These are phyloP conservation scores for Camptophora hylomeconis DNA, from an alignment of 2,329 filamentous ascomycete genomes.

Conservation along the genomic window DNA sequence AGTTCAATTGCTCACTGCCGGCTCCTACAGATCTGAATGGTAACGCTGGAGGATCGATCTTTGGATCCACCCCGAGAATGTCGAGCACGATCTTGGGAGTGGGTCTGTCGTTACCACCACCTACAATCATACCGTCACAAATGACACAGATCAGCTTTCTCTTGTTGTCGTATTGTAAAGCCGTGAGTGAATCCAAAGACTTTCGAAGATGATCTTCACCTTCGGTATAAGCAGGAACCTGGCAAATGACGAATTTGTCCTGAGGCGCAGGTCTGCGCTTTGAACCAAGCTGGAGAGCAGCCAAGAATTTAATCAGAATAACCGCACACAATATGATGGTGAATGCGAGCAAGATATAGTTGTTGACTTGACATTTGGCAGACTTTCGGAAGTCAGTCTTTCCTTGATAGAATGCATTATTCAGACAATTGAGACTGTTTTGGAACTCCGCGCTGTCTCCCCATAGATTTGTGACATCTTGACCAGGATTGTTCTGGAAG, in stretches of 20 bases:
- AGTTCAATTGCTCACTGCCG: conserved; percentile 88
- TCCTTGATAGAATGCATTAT: conserved; percentile 72
- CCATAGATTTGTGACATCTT: conserved; percentile 59
- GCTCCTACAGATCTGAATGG: conserved; percentile 87
- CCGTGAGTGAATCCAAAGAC: conserved; percentile 85
- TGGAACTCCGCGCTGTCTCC: conserved; percentile 37
- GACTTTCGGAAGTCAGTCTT: conserved; percentile 71
- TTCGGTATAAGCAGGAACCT: conserved; percentile 95
- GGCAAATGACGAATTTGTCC: conserved; percentile 98
- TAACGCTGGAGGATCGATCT: conserved; percentile 84
- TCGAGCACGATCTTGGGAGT: conserved; percentile 97
- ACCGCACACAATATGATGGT: conserved; percentile 71
- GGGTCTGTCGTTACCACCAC: conserved; percentile 87
- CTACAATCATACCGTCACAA: conserved; percentile 94
- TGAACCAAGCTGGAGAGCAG: conserved; percentile 83
- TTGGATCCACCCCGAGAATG: conserved; percentile 92
- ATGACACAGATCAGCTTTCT: conserved; percentile 92
- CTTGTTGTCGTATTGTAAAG: conserved; percentile 95
- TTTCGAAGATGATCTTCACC: conserved; percentile 90
- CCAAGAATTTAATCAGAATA: conserved; percentile 77
- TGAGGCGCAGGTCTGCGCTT: conserved; percentile 81
- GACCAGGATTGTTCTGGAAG: conserved; percentile 63
- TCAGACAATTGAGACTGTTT: conserved; percentile 67
- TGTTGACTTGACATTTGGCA: conserved; percentile 71
- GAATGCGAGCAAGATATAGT: conserved; percentile 78